Evolutionary conservation across 441 rosid species (phyloP).

Genomic region (Daphne laureola): DNA sequence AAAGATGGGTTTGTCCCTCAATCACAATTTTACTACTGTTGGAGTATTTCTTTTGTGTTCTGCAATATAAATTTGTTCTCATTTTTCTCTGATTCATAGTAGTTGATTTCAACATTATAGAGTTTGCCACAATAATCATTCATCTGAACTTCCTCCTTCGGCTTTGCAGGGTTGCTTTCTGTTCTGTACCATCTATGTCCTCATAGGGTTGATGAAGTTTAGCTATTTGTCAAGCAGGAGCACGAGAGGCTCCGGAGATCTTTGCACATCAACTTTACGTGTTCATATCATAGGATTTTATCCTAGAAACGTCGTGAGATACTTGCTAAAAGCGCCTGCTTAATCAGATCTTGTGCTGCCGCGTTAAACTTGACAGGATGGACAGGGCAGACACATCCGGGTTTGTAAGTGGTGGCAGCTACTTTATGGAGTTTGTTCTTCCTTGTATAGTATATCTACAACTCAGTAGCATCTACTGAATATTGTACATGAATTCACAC

Average conservation of each 20-base stretch:
- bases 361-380: constrained; percentile 32
- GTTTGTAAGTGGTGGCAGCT: constrained; percentile 76
- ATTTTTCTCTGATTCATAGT: no score
- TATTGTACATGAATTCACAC: constrained; percentile 8
- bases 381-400: constrained; percentile 88
- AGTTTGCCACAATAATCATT: background rate
- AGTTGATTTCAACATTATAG: constrained; percentile 1
- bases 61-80: no score
- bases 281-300: constrained; percentile 39
- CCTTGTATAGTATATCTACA: constrained; percentile 16
- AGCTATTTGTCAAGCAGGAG: constrained; percentile 25
- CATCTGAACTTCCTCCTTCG: background rate
- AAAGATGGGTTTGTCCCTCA: no score
- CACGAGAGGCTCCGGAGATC: constrained; percentile 32
- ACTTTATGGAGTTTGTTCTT: constrained; percentile 22
- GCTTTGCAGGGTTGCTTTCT: constrained; percentile 2
- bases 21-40: no score
- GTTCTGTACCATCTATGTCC: background rate
- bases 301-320: constrained; percentile 53
- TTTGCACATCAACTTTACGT: constrained; percentile 19
- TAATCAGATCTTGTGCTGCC: constrained; percentile 13
- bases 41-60: no score
- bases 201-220: constrained; percentile 45
- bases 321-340: constrained; percentile 13
- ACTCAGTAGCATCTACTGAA: constrained; percentile 19